Evolutionary conservation across 495 filamentous ascomycete genomes (phyloP).

Genomic region (Cryomyces minteri): DNA sequence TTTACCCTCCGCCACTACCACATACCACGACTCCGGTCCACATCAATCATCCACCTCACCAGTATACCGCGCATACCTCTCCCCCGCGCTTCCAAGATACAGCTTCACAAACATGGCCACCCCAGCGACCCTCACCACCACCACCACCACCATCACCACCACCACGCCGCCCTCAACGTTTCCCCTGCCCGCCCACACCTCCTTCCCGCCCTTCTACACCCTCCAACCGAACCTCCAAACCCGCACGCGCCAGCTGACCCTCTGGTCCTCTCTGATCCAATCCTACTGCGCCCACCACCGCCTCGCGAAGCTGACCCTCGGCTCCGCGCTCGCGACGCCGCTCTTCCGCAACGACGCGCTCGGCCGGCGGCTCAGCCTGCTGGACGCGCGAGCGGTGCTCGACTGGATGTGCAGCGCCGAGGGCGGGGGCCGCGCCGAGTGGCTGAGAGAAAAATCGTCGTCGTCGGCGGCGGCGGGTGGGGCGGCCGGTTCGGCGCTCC

Average conservation of each 20-base stretch:
- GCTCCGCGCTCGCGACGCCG: constrained; percentile 37
- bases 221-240: constrained; percentile 44
- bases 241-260: constrained; percentile 53
- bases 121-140: too few species aligned
- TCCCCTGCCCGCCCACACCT: constrained; percentile 25
- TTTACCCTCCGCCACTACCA: too few species aligned
- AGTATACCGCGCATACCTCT: too few species aligned
- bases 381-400: constrained; percentile 48
- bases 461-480: constrained; percentile 14
- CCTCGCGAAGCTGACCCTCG: constrained; percentile 49
- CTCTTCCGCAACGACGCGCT: constrained; percentile 37
- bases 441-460: constrained; percentile 9
- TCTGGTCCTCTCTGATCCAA: constrained; percentile 75
- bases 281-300: constrained; percentile 64
- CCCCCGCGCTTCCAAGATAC: too few species aligned
- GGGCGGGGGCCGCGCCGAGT: constrained; percentile 49
- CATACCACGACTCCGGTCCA: too few species aligned
- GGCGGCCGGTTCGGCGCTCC: constrained; percentile 8
- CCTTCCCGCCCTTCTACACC: constrained; percentile 61
- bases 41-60: too few species aligned
- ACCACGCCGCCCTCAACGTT: constrained; percentile 2
- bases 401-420: constrained; percentile 53
- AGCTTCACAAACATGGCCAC: too few species aligned
- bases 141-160: not conserved
- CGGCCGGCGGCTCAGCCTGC: constrained; percentile 34